Base-by-base conservation (phyloP, 495 filamentous ascomycete species). In the Darksidea phi region DNA sequence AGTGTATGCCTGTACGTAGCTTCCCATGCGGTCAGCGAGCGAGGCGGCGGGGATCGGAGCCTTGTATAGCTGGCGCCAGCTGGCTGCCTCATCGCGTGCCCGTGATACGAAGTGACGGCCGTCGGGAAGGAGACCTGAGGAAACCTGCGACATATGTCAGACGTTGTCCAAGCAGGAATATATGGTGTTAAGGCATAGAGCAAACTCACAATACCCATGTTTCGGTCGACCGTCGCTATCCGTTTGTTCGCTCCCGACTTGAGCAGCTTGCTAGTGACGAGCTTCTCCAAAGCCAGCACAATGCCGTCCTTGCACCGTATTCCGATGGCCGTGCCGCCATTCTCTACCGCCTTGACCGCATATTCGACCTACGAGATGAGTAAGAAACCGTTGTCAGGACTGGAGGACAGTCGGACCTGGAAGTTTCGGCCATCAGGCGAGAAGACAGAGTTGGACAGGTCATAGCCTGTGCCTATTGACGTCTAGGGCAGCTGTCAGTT, bases 401-500 rank as follows among this genome's bases (percentile, higher is more conserved):
- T 23, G n/a, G 12, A 15, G 37, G 7, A 6, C 38, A 36, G 24
- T 41, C 47, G 43, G 75, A 87, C 86, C 77, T 98, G 94, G 75
- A 98, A 98, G 77, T 98, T 98, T 66, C 94, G 87, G 74, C 94
- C 94, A 79, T 98, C 94, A 57, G 94, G 94, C 36, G 92, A 97
- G 81, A 97, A 98, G 77, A 97, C 92, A 69, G 95, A 97, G 82
- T 98, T 98, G 69, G 89, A 88, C 72, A 98, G 88, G 84, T 98
- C 94, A 78, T 98, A 98, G 71, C 94, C 94, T 69, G 94, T 98
- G 73, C 94, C 94, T 86, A 98, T 98, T 69, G 94, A 98, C 71
- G 94, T 98, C 94, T 97, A 50, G 18, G 20, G 23, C 20, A 59
- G 52, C 34, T 52, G 57, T 69, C 26, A 70, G 48, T 43, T 32